A percentile compares a stretch with the other conserved stretches of the same genome.
These are phyloP conservation scores for Colletotrichum caudatum DNA, from an alignment of 2,329 filamentous ascomycete species.

Conservation along the genomic window DNA sequence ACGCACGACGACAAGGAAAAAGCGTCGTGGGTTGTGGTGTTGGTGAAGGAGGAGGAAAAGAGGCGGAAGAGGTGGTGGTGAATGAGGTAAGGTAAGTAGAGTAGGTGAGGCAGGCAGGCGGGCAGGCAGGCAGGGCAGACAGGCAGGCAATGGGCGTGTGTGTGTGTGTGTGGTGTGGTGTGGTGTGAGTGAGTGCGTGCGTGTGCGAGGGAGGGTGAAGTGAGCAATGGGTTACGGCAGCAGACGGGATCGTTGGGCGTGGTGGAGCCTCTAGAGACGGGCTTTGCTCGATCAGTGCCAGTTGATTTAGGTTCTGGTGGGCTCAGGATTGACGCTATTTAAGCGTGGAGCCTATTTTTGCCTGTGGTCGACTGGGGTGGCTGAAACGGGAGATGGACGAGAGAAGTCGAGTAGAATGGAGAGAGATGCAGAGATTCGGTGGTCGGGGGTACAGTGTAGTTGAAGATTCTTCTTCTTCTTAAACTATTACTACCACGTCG, in stretches of 20 bases:
- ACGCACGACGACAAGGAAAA: conserved; percentile 1
- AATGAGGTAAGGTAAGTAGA: conserved; percentile 36
- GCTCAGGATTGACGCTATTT: conserved; percentile 42
- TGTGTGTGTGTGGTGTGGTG: conserved; percentile 17
- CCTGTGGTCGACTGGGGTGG: conserved; percentile 41
- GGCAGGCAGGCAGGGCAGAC: no score
- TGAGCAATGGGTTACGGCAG: conserved; percentile 31
- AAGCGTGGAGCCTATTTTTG: conserved; percentile 43
- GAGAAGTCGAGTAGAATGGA: neutral
- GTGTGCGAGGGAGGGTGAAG: conserved; percentile 23
- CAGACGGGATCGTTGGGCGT: conserved; percentile 41
- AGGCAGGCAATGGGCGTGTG: conserved; percentile 20
- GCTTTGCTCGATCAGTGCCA: conserved; percentile 41
- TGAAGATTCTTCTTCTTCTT: neutral
- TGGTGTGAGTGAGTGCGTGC: conserved; percentile 18
- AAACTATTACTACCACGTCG: neutral
- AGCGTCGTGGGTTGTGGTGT: conserved; percentile 4
- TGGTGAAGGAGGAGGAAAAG: conserved; percentile 31
- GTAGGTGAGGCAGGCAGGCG: neutral
- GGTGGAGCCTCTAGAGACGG: conserved; percentile 40
- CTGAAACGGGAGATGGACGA: conserved; percentile 36
- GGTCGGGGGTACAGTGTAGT: neutral
- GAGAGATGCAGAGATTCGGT: neutral
- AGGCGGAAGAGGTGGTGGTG: conserved; percentile 27
- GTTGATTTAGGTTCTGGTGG: conserved; percentile 43